Conservation (phyloP, 1,139 yeast genomes). For the Suhomyces anneliseae region DNA sequence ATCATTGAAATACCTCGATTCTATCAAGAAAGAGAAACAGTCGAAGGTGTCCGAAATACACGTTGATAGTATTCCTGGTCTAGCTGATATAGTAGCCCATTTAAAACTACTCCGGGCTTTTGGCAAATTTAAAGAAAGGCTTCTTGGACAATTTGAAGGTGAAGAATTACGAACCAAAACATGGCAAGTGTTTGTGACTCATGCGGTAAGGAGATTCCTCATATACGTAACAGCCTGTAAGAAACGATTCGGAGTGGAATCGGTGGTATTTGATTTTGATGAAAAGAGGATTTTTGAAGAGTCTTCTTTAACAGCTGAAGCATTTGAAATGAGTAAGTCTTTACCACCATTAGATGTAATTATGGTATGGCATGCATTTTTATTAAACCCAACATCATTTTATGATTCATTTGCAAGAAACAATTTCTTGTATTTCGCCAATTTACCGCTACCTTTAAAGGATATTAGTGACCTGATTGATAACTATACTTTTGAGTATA, state of each 20-base stretch:
- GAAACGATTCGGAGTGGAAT: neutral
- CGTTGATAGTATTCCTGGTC: slow-evolving; percentile 10
- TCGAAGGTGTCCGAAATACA: neutral
- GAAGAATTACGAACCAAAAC: neutral
- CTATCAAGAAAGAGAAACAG: neutral
- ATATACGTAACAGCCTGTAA: slow-evolving; percentile 25
- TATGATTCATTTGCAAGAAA: slow-evolving; percentile 30
- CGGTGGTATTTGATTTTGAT: neutral
- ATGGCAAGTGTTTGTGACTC: slow-evolving; percentile 32
- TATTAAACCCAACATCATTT: slow-evolving; percentile 28
- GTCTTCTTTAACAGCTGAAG: neutral
- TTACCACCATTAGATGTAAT: slow-evolving; percentile 39
- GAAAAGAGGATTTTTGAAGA: neutral
- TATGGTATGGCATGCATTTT: slow-evolving; percentile 42
- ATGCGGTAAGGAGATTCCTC: slow-evolving; percentile 32
- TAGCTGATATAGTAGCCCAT: slow-evolving; percentile 24
- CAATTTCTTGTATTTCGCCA: slow-evolving; percentile 22
- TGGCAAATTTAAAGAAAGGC: slow-evolving; percentile 20
- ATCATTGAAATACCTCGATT: neutral
- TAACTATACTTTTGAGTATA: slow-evolving; percentile 21
- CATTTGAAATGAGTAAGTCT: neutral
- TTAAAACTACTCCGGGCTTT: slow-evolving; percentile 34
- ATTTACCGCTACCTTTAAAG: slow-evolving; percentile 29
- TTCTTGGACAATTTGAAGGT: slow-evolving; percentile 15
- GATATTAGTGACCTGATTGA: slow-evolving; percentile 22